Base-by-base conservation (phyloP, 495 filamentous ascomycete genomes). In the Lasiosphaeria hispida region DNA sequence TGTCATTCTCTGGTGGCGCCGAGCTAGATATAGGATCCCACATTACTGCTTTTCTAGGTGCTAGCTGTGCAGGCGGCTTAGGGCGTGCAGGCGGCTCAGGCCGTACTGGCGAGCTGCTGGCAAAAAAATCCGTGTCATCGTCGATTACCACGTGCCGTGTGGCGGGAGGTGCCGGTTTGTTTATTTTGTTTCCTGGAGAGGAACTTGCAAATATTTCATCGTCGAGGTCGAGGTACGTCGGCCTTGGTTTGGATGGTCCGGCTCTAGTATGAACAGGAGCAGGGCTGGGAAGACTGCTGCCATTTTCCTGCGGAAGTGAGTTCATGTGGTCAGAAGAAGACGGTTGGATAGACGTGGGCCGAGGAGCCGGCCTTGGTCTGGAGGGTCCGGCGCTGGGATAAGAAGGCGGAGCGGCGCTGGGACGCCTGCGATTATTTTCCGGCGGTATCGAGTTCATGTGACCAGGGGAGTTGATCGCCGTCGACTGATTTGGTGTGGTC, bases 1-100 rank as follows among this genome's bases (percentile, higher is more conserved):
- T 39, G 15, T 48, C 36, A 34, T 59, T 51, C 36, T 66, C 55
- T 10, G 19, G 69, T 3, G 75, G 74, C 23, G 74, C 75, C 4
- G 77, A 80, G 60, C 75, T 78, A 15, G 76, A 79, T 48, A 79
- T 79, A 0, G 75, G 77, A 62, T 78, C 77, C 77, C 77, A 80
- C 1, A 61, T 49, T 19, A 51, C 66, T 5, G 62, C 60, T n/a
- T 67, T 65, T 36, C 41, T 59, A 7, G 61, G 55, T 17, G 23
- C 13, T 14, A 48, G 52, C 23, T 18, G 19, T 33, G 43, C 13
- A 7, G 18, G 48, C 14, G 15, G 43, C 1, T 34, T 14, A 0
- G 3, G 48, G 0, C 11, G n/a, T 15, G 43, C 13, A 7, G 18
- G 48, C 14, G 15, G 43, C 1, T 34, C 15, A 0, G 3, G 48